Percentiles rank a stretch among this genome's conserved stretches.
These are phyloP conservation scores for Candida ipomoeae DNA, from an alignment of 805 yeast species.

Conservation along the genomic window DNA sequence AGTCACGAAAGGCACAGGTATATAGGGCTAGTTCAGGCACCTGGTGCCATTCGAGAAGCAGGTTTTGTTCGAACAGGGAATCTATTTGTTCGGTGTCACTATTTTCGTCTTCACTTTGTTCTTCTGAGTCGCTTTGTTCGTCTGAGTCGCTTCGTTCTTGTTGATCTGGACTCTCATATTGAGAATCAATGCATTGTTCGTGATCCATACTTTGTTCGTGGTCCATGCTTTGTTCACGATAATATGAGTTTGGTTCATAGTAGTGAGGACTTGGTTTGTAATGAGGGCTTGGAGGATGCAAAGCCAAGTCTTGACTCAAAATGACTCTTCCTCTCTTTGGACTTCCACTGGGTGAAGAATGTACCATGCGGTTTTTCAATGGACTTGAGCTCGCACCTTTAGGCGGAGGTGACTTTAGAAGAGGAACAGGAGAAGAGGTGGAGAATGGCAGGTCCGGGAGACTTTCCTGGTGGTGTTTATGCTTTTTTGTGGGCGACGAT, in stretches of 20 bases:
- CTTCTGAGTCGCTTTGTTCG: neutral
- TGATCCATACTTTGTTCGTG: too few species aligned
- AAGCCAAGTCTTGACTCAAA: neutral
- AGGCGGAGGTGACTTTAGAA: neutral
- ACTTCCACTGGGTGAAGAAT: neutral
- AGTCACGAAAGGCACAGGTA: slow-evolving; percentile 14
- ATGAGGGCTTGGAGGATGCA: neutral
- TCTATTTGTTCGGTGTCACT: neutral
- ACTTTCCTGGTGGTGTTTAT: neutral
- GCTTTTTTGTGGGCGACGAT: slow-evolving; percentile 30
- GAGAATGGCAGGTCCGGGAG: neutral
- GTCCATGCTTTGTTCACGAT: too few species aligned
- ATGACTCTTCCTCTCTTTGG: neutral
- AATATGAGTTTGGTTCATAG: too few species aligned
- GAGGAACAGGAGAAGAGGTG: neutral
- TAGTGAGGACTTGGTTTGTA: too few species aligned
- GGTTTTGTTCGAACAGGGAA: slow-evolving; percentile 9
- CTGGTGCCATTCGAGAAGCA: slow-evolving; percentile 7
- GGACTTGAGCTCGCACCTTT: neutral
- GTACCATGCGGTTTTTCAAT: neutral
- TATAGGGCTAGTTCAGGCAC: slow-evolving; percentile 2
- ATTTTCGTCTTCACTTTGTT: neutral
- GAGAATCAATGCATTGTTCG: too few species aligned
- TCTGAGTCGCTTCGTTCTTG: neutral
- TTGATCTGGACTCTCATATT: too few species aligned